Evolutionary conservation across 139 green algal species (phyloP).

Genomic region (Micromonas commoda): DNA sequence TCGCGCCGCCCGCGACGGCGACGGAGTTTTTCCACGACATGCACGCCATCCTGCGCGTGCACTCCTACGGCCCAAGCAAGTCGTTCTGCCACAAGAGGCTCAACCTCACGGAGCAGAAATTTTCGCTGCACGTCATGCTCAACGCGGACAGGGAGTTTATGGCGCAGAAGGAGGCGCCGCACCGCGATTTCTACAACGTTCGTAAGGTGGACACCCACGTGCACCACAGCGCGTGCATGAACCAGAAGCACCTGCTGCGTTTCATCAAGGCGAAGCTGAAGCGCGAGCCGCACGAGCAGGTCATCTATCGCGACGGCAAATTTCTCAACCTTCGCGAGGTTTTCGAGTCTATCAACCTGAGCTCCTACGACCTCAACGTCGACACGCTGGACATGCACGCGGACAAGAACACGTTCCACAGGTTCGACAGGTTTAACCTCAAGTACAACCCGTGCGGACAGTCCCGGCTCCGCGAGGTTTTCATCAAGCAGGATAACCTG

Average conservation of each 20-base stretch:
- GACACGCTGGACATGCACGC: slow-evolving; percentile 98
- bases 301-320: slow-evolving; percentile 83
- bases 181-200: slow-evolving; percentile 99
- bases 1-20: slow-evolving; percentile 56
- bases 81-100: slow-evolving; percentile 89
- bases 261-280: slow-evolving; percentile 97
- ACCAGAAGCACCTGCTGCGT: slow-evolving; percentile 99
- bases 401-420: slow-evolving; percentile 98
- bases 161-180: slow-evolving; percentile 89
- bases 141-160: slow-evolving; percentile 97
- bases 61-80: slow-evolving; percentile 69
- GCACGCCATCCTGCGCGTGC: slow-evolving; percentile 62
- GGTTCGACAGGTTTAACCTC: slow-evolving; percentile 76
- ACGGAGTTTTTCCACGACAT: slow-evolving; percentile 91
- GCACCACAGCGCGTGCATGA: slow-evolving; percentile 97
- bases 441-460: slow-evolving; percentile 99
- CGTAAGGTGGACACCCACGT: slow-evolving; percentile 98
- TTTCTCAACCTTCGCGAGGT: slow-evolving; percentile 87
- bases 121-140: slow-evolving; percentile 95
- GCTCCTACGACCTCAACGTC: slow-evolving; percentile 91
- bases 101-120: slow-evolving; percentile 96
- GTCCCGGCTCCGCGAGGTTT: slow-evolving; percentile 91
- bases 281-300: slow-evolving; percentile 94
- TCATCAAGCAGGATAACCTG: slow-evolving; percentile 92
- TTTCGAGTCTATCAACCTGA: slow-evolving; percentile 72